Evolutionary conservation across 2,329 filamentous ascomycete species (phyloP), one percentile per base, ranked within the genome.

Genomic region (Alternaria longipes): DNA sequence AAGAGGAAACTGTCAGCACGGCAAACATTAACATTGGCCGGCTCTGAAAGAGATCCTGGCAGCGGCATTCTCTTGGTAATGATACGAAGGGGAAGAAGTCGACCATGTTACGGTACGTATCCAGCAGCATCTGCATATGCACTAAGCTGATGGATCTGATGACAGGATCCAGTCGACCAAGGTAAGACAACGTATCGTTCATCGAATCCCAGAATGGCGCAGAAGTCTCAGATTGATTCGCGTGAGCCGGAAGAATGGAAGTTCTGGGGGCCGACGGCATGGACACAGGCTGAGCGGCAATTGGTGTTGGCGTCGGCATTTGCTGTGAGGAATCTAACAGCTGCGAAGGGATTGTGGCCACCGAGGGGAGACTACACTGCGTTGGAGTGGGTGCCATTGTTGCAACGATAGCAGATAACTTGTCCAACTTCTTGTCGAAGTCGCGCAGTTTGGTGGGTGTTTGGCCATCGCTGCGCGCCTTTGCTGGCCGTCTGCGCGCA

Each of bases 31-130:
- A 54, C 53, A 77, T 71, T 7, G 75, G 74, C 9, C 74, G 74
- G 50, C 71, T 67, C 38, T 74, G 70, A 12, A 77, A 64, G 30
- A 77, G 57, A 34, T 75, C 69, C 24, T 62, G 66, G 38, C 67
- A 75, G 45, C 70, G 69, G 30, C 40, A 58, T 3, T 76, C 74
- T 8, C 72, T 72, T 7, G 75, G 71, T 18, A 77, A 34, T 14
- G 68, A 51, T 2, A 78, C 73, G 65, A 78, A 78, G 16, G 75
- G 75, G 38, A 78, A 78, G 54, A 69, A 77, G 51, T 76, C 73
- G 32, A 66, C 66, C 74, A 78, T 77, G 28, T 54, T 65, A 54
- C 69, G 64, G 51, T 76, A 78, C 22, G 55, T 72, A 16, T 77
- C 72, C n/a, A 77, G 56, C 44, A 75, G 55, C 62, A 72, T 63